Base-by-base conservation (phyloP, 164 flowering plant species). In the Magnolia sinica region DNA sequence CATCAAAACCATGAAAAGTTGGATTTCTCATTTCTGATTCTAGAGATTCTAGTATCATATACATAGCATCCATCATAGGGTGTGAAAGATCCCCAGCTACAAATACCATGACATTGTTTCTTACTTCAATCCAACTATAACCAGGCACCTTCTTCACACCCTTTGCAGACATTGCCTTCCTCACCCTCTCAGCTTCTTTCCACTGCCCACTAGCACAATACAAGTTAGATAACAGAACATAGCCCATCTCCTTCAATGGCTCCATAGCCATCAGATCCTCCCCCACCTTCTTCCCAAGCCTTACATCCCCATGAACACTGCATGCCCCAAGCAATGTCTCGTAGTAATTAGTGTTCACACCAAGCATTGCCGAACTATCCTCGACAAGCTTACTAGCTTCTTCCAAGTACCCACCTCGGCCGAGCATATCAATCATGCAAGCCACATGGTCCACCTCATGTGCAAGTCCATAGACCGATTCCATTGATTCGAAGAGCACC, bases 301-400 rank as follows among this genome's bases (percentile, higher is more conserved):
- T 74, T 0, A 82, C 50, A 63, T 88, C 75, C 50, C 80, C 83
- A 70, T 88, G 88, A 13, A 79, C 64, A 52, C 81, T 84, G 80
- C 86, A 90, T 8, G 92, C 89, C 19, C 90, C 91, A 19, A 91
- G 84, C 66, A 92, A 78, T 67, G 85, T 76, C 70, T 90, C 93
- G n/a, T 23, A 58, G 22, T 82, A 76, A 76, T 78, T 79, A 20
- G 29, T 61, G 14, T 64, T 77, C 8, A 31, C 24, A 20, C 59
- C 49, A 50, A 20, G 27, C 64, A 67, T 79, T 13, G 29, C 29
- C 1, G 81, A 76, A 70, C 76, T 77, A 45, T 76, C 69, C 9
- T 76, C 66, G 29, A 73, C 79, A 69, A 88, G 74, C 29, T 85
- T 78, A 20, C 76, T 80, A 74, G 90, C 90, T 76, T 82, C 85